Base-by-base conservation (phyloP, 2,329 filamentous ascomycete genomes). In the Akanthomyces uredinophilus region DNA sequence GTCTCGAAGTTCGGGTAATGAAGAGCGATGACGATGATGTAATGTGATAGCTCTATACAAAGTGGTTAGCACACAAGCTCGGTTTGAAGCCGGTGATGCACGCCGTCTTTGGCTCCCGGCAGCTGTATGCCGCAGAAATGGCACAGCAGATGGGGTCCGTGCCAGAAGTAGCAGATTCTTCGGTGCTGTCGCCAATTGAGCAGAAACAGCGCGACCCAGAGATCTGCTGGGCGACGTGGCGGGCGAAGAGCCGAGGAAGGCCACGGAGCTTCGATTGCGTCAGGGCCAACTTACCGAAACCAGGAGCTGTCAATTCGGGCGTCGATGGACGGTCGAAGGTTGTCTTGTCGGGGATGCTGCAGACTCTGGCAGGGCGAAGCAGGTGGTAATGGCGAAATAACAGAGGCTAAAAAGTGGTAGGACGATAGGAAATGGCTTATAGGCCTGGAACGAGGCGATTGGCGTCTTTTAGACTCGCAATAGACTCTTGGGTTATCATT, bases 251-350 rank as follows among this genome's bases (percentile, higher is more conserved):
- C 47, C 49, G 58, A 53, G 51, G 51, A n/a, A 35, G 51, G n/a
- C 11, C 18, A 55, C 41, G 44, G 32, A 54, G 59, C 59, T 49
- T 44, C 10, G 43, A 61, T 55, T 61, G 59, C 59, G 59, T 61
- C 51, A 61, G 59, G 27, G 44, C 32, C 41, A 22, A 61, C 59
- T 61, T 61, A 61, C 59, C 59, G 51, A 61, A 61, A 61, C 59
- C 32, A 55, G 59, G 51, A 61, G 59, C 51, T 44, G 39, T 60
- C 49, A 39, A 60, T n/a, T 60, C 14, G 49, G n/a, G 41, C 2
- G 20, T 3, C 29, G 41, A 49, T 13, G 51, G 50, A 35, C 18
- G 47, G 49, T 37, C 35, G 29, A 39, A 39, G 22, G 20, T 22
- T 22, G 41, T 35, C 22, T 37, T 47, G 27, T 32, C 7, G 41